Evolutionary conservation across 345 rosid species (phyloP).

Genomic region (Ricinus communis): DNA sequence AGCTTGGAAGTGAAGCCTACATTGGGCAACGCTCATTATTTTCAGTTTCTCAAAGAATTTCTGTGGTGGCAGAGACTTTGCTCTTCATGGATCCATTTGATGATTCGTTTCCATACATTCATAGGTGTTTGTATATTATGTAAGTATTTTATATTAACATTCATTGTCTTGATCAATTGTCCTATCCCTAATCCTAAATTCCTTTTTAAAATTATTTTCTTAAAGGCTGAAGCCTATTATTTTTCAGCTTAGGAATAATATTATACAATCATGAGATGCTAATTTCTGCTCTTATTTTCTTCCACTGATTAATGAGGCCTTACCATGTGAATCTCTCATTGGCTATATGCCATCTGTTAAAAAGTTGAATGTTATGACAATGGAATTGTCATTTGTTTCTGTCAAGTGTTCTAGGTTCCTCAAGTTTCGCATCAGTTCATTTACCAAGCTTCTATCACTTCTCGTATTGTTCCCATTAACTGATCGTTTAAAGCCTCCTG

Average conservation of each 20-base stretch:
- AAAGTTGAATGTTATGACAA: neutral
- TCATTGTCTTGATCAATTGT: constrained; percentile 4
- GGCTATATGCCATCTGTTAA: neutral
- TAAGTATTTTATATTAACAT: constrained; percentile 36
- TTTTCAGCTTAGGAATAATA: neutral
- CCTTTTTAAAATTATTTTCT: neutral
- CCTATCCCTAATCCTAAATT: neutral
- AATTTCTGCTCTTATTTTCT: neutral
- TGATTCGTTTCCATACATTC: constrained; percentile 58
- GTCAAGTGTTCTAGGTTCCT: neutral
- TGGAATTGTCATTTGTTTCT: neutral
- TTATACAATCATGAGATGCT: neutral
- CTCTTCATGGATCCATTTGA: constrained; percentile 83
- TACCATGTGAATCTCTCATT: neutral
- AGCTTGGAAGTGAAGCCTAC: constrained; percentile 66
- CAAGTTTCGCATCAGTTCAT: neutral
- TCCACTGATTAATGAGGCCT: neutral
- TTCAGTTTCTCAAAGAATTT: constrained; percentile 65
- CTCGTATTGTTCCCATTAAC: neutral
- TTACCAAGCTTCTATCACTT: neutral
- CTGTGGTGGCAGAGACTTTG: constrained; percentile 57
- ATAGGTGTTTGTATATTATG: constrained; percentile 64
- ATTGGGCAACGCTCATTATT: constrained; percentile 69
- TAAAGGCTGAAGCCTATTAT: constrained; percentile 1
- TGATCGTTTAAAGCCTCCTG: neutral